Evolutionary conservation across 1,284 basidiomycete genomes (phyloP).

Genomic region (Neolentinus lepideus): DNA sequence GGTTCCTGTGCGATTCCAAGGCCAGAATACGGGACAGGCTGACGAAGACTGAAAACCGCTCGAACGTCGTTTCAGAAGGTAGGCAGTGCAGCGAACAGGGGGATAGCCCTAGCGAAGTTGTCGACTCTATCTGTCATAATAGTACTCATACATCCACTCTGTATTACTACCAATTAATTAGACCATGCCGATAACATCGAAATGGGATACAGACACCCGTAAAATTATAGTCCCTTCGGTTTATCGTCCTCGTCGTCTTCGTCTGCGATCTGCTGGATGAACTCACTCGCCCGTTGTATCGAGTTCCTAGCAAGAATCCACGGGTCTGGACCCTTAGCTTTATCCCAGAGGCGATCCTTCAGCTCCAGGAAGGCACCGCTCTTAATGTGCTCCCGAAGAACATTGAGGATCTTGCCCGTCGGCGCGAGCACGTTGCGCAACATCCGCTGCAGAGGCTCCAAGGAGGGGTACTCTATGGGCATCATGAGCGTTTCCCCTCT

Average conservation of each 20-base stretch:
- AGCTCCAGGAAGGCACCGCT: conserved; percentile 47
- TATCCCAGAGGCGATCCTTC: conserved; percentile 43
- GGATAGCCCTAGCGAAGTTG: no score
- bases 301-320: conserved; percentile 43
- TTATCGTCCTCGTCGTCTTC: background rate
- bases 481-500: background rate
- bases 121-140: background rate
- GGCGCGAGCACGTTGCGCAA: conserved; percentile 36
- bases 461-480: background rate
- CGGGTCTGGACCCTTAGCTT: conserved; percentile 45
- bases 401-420: conserved; percentile 35
- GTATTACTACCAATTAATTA: background rate
- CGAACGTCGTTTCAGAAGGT: no score
- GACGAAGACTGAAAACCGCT: no score
- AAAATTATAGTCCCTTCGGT: background rate
- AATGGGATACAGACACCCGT: background rate
- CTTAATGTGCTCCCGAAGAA: conserved; percentile 39
- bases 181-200: background rate
- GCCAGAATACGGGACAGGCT: no score
- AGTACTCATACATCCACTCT: background rate
- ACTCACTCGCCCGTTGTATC: conserved; percentile 35
- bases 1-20: no score
- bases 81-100: no score
- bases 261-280: conserved; percentile 31
- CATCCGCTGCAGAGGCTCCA: background rate